Evolutionary conservation across 2,329 filamentous ascomycete genomes (phyloP).

Genomic region (Fusarium torreyae): DNA sequence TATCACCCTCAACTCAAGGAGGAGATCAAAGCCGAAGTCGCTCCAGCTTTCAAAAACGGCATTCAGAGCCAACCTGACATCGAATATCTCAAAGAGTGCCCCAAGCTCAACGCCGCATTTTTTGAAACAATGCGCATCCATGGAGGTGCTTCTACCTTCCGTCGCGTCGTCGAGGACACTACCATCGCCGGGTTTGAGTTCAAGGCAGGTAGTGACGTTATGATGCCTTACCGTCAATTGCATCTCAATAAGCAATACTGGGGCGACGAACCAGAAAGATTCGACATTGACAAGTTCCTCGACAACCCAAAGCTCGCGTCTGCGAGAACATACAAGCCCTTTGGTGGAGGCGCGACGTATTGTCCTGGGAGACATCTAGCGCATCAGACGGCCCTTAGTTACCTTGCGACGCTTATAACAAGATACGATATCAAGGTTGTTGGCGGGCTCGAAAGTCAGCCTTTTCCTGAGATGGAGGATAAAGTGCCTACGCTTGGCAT

Average conservation of each 20-base stretch:
- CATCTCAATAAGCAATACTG: neutral
- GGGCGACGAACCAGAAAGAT: neutral
- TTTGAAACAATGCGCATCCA: neutral
- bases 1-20: neutral
- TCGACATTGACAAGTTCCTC: neutral
- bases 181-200: neutral
- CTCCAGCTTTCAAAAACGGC: neutral
- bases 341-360: neutral
- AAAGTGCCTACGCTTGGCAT: neutral
- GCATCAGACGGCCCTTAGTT: neutral
- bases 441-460: neutral
- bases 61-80: neutral
- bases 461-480: neutral
- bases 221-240: neutral
- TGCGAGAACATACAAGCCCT: neutral
- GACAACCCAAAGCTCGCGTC: neutral
- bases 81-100: neutral
- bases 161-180: neutral
- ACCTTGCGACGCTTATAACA: conserved; percentile 9
- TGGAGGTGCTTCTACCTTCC: neutral
- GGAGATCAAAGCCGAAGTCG: neutral
- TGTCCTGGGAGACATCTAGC: neutral
- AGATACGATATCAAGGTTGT: neutral
- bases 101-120: neutral
- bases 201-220: neutral